Conservation (phyloP, 208 protist genomes). For the Trypanosoma congolense region DNA sequence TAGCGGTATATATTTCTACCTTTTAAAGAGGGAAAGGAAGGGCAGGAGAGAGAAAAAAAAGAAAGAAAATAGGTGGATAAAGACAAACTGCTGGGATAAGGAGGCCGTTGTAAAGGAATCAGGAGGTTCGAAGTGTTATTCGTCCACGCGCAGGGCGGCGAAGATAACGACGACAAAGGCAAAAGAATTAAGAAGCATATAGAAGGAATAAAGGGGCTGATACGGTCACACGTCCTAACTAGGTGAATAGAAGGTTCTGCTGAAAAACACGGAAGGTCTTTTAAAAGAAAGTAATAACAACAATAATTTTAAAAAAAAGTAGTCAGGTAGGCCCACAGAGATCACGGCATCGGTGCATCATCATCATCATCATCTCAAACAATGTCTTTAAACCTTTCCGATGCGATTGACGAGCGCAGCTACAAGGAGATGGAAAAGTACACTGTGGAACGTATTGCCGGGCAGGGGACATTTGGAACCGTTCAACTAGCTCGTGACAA, state of each 20-base stretch:
- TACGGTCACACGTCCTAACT: not conserved
- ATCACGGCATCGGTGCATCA: not conserved
- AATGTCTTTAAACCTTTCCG: conserved; percentile 56
- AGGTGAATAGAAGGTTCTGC: not conserved
- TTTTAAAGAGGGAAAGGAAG: too few species aligned
- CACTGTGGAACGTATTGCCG: conserved; percentile 89
- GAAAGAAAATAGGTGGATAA: conserved; percentile 21
- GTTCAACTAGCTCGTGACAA: conserved; percentile 92
- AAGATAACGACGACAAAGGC: too few species aligned
- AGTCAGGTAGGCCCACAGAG: not conserved
- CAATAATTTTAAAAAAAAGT: not conserved
- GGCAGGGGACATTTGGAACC: conserved; percentile 96
- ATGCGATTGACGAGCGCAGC: conserved; percentile 67
- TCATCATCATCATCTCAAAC: not conserved
- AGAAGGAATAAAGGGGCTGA: conserved; percentile 4
- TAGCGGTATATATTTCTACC: too few species aligned
- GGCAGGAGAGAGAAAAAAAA: conserved; percentile 10
- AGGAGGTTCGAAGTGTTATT: too few species aligned
- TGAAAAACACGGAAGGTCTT: too few species aligned
- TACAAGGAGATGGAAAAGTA: conserved; percentile 82
- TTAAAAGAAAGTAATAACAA: not conserved
- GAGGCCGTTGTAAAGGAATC: too few species aligned
- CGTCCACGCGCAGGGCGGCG: too few species aligned
- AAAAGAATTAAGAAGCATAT: conserved; percentile 8
- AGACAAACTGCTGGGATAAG: too few species aligned